phyloP scores from a whole-genome alignment of 768 basidiomycete genomes.

The Plicaturopsis crispa region DNA sequence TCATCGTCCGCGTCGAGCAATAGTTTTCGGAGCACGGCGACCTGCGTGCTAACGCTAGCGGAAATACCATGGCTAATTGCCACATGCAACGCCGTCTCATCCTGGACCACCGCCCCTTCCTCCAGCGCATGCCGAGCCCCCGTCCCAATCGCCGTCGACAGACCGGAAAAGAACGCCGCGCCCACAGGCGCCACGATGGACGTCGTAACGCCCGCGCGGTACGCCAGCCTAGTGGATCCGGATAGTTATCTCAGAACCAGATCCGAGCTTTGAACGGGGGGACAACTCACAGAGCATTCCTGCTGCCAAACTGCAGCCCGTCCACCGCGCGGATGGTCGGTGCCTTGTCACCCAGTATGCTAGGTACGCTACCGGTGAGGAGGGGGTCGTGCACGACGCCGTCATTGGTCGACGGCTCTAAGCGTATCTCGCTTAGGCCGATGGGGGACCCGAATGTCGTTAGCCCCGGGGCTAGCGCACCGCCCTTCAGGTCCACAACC shows the following conservation, averaged over 20 bases:
- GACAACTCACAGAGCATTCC: slow-evolving; percentile 71
- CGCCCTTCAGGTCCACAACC: slow-evolving; percentile 60
- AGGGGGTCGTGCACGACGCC: slow-evolving; percentile 54
- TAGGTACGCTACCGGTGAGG: slow-evolving; percentile 36
- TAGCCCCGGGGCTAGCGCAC: slow-evolving; percentile 53
- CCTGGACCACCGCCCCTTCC: slow-evolving; percentile 51
- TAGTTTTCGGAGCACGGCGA: slow-evolving; percentile 55
- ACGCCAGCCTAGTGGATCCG: slow-evolving; percentile 40
- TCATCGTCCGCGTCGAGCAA: slow-evolving; percentile 25
- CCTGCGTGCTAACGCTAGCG: slow-evolving; percentile 58
- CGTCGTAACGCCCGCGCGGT: slow-evolving; percentile 57
- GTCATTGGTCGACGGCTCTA: slow-evolving; percentile 63
- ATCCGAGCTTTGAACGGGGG: background rate
- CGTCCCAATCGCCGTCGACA: slow-evolving; percentile 57
- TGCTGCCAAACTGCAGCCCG: slow-evolving; percentile 62
- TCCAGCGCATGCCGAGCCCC: slow-evolving; percentile 52
- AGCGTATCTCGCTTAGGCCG: slow-evolving; percentile 68
- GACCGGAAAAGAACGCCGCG: slow-evolving; percentile 44
- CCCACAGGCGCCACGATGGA: slow-evolving; percentile 45
- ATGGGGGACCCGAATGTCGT: slow-evolving; percentile 58
- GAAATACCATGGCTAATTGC: slow-evolving; percentile 31
- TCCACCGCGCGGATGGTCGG: slow-evolving; percentile 56
- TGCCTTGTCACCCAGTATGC: slow-evolving; percentile 31
- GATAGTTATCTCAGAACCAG: slow-evolving; percentile 1
- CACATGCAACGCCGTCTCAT: slow-evolving; percentile 58